Base-by-base conservation (phyloP, 2,329 filamentous ascomycete species). In the Trichoderma asperellum region DNA sequence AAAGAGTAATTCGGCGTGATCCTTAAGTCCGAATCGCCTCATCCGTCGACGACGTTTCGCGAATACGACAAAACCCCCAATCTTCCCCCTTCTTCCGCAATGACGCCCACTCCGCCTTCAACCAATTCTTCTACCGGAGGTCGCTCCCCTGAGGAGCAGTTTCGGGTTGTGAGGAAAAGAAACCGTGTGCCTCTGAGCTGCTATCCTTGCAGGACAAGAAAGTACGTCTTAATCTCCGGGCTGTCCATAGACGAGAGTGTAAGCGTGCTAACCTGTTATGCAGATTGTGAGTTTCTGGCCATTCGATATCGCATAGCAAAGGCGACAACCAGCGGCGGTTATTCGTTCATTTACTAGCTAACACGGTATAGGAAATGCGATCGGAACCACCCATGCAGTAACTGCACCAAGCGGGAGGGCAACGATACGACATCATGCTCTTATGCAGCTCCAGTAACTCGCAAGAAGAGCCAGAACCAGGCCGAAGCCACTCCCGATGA, bases 181-280 rank as follows among this genome's bases (percentile, higher is more conserved):
- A 97, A 98, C 77, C 87, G 95, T 70, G 91, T 97, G 18, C 95
- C 95, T 58, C 85, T 98, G 61, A 97, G 94, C 76, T 98, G 95
- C 79, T 92, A 91, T 73, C 93, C 94, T 37, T 98, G 95, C 80
- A 88, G 95, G 77, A 92, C 94, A 75, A 90, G 94, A 83, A 98
- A 98, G 92, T 96, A 83, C 65, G 73, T 40, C n/a, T 35, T 57
- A 49, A 34, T 53, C 57, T 32, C 52, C 56, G 32, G 16, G 14
- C 53, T 16, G 32, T 40, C 21, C 27, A 40, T 55, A n/a, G 43
- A 43, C 37, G 32, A 59, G 40, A 62, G 32, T 61, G 40, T 53
- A 55, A 21, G 47, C 58, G 58, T 67, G 47, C 67, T 71, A 69
- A 71, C 66, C 40, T 75, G 72, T 74, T 70, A 73, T 71, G 70